Evolutionary conservation across 176 grass and related monocot genomes (phyloP).

Genomic region (Carex myosuroides): DNA sequence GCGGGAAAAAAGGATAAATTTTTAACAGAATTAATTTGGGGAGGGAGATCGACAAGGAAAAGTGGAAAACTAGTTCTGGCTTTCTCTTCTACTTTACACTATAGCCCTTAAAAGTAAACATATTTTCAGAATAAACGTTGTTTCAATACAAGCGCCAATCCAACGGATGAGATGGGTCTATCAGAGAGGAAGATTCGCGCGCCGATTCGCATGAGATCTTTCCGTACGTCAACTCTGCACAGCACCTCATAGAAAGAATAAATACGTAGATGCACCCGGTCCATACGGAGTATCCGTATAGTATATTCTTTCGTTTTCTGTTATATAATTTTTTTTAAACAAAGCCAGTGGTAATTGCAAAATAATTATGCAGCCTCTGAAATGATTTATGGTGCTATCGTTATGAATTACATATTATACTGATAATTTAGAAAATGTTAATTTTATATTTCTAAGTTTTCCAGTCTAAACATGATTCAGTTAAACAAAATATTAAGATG

Average conservation of each 20-base stretch:
- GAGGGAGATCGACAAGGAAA: conserved; percentile 1
- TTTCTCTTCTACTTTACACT: neutral
- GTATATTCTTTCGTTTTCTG: neutral
- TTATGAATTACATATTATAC: too few relatives aligned
- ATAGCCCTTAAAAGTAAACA: neutral
- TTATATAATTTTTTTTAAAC: neutral
- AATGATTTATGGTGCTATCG: too few relatives aligned
- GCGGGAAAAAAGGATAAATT: conserved; percentile 8
- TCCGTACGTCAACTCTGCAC: neutral
- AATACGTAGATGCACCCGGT: neutral
- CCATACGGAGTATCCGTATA: neutral
- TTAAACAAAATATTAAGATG: neutral
- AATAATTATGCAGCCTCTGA: too few relatives aligned
- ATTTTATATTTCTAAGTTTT: neutral
- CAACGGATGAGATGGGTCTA: too few relatives aligned
- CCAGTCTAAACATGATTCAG: too few relatives aligned
- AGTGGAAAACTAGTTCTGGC: neutral
- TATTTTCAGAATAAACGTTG: neutral
- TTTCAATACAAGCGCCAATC: too few relatives aligned
- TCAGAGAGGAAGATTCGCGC: too few relatives aligned
- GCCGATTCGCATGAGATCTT: neutral
- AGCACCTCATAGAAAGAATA: neutral
- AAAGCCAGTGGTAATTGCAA: too few relatives aligned
- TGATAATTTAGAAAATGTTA: neutral
- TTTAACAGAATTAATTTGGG: conserved; percentile 10